Evolutionary conservation across 129 eudicot species (phyloP).

Genomic region (Pulicaria dysenterica): DNA sequence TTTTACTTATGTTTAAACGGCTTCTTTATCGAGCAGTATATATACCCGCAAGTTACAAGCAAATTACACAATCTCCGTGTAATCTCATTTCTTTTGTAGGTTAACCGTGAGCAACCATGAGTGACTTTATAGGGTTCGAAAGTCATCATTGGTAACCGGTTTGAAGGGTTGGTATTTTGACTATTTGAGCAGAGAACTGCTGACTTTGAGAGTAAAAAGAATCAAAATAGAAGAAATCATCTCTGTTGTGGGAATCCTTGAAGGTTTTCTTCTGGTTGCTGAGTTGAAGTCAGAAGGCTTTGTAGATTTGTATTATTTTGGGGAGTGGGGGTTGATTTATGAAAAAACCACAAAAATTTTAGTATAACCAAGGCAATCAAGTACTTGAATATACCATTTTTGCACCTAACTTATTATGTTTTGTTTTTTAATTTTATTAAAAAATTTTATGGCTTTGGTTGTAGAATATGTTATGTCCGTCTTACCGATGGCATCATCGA

Average conservation of each 20-base stretch:
- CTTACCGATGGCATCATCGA: too few species aligned
- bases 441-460: background rate
- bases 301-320: slow-evolving; percentile 37
- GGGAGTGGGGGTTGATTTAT: slow-evolving; percentile 6
- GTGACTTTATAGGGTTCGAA: slow-evolving; percentile 1
- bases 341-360: slow-evolving; percentile 24
- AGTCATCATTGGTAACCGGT: slow-evolving; percentile 8
- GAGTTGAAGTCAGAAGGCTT: slow-evolving; percentile 34
- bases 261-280: slow-evolving; percentile 23
- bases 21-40: background rate
- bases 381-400: background rate
- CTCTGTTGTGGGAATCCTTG: slow-evolving; percentile 19
- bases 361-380: slow-evolving; percentile 10
- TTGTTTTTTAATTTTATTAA: background rate
- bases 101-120: slow-evolving; percentile 12
- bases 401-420: background rate
- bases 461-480: background rate
- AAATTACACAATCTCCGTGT: background rate
- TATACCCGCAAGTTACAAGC: background rate
- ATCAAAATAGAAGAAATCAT: slow-evolving; percentile 25
- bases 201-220: slow-evolving; percentile 25
- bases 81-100: slow-evolving; percentile 24
- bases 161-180: slow-evolving; percentile 28
- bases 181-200: slow-evolving; percentile 39
- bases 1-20: background rate